Conservation (phyloP, 257 asterid genomes). For the Solanum okadae region DNA sequence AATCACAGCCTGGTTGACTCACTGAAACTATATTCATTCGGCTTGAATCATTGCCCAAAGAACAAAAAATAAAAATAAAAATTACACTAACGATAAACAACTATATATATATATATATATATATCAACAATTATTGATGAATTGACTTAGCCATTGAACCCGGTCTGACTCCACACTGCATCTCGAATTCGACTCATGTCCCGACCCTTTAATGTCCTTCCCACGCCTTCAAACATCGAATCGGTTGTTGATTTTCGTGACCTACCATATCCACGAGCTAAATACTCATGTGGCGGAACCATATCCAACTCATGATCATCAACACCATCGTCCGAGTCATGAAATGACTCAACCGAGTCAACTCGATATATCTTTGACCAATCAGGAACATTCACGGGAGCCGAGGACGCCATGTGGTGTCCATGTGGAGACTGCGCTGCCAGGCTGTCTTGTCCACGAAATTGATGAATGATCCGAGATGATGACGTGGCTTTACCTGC, state of each 20-base stretch:
- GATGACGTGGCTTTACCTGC: constrained; percentile 22
- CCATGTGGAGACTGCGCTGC: constrained; percentile 26
- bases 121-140: neutral
- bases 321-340: constrained; percentile 28
- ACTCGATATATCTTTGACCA: constrained; percentile 74
- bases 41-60: constrained; percentile 4
- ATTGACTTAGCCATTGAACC: constrained; percentile 57
- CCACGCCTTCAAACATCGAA: constrained; percentile 74
- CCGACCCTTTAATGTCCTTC: constrained; percentile 77
- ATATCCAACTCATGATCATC: constrained; percentile 29
- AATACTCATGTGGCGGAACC: constrained; percentile 79
- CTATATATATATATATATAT: too few species aligned
- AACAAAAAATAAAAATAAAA: neutral
- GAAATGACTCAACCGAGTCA: constrained; percentile 56
- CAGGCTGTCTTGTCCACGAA: constrained; percentile 25
- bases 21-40: neutral
- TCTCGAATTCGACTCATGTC: constrained; percentile 87
- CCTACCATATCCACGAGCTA: constrained; percentile 18
- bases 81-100: neutral
- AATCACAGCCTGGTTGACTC: neutral
- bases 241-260: neutral
- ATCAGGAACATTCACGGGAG: constrained; percentile 73
- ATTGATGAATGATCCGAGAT: constrained; percentile 46
- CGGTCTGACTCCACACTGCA: constrained; percentile 93
- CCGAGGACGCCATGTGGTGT: constrained; percentile 49